A percentile compares a stretch with the other conserved stretches of the same genome.
Conservation (phyloP, 768 basidiomycete genomes). For the Suillus subalutaceus region DNA sequence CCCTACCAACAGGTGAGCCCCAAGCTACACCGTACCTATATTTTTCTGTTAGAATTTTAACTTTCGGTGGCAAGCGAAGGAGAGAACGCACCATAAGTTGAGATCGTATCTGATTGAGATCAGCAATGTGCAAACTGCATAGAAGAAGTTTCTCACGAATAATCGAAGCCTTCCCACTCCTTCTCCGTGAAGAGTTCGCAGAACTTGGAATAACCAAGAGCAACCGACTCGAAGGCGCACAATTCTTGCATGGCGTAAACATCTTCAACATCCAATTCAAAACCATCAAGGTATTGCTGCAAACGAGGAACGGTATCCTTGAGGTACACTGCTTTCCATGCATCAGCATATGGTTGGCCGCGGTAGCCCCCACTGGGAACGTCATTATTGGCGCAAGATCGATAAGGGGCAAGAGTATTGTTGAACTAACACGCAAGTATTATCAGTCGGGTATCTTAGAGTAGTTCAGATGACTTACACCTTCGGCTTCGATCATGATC, state of each 20-base stretch:
- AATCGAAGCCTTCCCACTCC: conserved; percentile 90
- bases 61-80: conserved; percentile 7
- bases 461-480: conserved; percentile 30
- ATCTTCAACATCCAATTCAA: conserved; percentile 62
- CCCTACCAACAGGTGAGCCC: conserved; percentile 74
- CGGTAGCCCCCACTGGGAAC: conserved; percentile 50
- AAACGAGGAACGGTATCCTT: conserved; percentile 61
- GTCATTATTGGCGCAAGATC: conserved; percentile 60
- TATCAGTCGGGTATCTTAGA: not conserved
- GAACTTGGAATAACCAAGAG: conserved; percentile 84
- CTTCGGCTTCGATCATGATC: conserved; percentile 41
- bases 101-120: conserved; percentile 6
- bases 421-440: conserved; percentile 40
- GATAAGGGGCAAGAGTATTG: conserved; percentile 46
- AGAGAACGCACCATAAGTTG: conserved; percentile 11
- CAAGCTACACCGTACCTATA: conserved; percentile 66
- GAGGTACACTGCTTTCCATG: conserved; percentile 75
- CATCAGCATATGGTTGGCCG: conserved; percentile 49
- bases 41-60: not conserved
- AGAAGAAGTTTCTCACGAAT: conserved; percentile 52
- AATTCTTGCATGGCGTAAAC: conserved; percentile 74
- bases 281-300: conserved; percentile 55
- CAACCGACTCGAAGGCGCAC: conserved; percentile 88
- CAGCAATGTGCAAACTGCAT: not conserved
- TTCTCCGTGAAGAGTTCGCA: conserved; percentile 84